Conservation (phyloP, 306 rosid genomes). For the Medicago ruthenica region DNA sequence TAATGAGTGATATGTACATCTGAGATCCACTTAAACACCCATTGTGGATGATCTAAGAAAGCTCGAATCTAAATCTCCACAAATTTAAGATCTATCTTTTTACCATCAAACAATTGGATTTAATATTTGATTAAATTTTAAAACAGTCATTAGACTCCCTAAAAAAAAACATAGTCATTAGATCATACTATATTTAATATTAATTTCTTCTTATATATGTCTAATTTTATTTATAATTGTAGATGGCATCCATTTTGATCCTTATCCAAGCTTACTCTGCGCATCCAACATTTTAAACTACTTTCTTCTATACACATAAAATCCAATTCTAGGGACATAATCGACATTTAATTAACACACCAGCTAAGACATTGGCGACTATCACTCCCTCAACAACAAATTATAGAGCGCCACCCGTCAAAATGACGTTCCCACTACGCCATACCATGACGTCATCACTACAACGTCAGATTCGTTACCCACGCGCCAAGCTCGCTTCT, state of each 20-base stretch:
- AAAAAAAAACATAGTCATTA: no score
- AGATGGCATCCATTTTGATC: not conserved
- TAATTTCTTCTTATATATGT: not conserved
- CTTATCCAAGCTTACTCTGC: conserved; percentile 16
- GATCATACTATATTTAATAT: no score
- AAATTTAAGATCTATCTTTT: no score
- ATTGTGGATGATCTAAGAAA: no score
- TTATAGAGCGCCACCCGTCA: not conserved
- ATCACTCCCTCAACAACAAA: not conserved
- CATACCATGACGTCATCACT: not conserved
- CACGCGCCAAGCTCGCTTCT: not conserved
- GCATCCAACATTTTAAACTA: not conserved
- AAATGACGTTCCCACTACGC: not conserved
- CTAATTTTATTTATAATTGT: not conserved
- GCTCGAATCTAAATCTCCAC: no score
- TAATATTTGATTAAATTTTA: no score
- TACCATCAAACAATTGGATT: no score
- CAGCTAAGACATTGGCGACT: not conserved
- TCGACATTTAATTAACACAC: not conserved
- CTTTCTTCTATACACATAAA: not conserved
- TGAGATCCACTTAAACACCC: no score
- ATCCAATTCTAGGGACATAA: not conserved
- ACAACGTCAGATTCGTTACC: not conserved
- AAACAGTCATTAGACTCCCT: no score
- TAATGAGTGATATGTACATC: no score